Percentiles rank a stretch among this genome's conserved stretches.
These are phyloP conservation scores for Acacia confusa DNA, from an alignment of 306 rosid genomes.

Conservation along the genomic window DNA sequence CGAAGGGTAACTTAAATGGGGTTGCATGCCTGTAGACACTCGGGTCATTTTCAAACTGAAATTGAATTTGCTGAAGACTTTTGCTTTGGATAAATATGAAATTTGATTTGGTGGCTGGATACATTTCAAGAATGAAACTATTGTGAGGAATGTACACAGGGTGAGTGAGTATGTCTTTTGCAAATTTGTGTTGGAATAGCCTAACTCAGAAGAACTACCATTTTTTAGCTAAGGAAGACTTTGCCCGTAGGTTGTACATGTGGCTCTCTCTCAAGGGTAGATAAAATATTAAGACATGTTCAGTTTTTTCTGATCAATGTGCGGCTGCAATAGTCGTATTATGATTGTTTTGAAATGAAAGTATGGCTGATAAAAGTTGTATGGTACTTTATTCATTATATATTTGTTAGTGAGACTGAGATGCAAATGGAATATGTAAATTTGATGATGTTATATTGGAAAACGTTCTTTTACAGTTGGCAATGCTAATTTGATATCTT, in stretches of 20 bases:
- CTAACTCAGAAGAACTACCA: neutral
- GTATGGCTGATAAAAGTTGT: neutral
- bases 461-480: conserved; percentile 7
- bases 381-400: neutral
- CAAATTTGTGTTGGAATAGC: neutral
- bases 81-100: neutral
- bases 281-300: neutral
- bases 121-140: conserved; percentile 2
- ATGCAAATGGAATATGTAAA: conserved; percentile 4
- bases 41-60: neutral
- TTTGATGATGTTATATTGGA: conserved; percentile 1
- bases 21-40: neutral
- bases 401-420: neutral
- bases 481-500: neutral
- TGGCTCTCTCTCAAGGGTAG: neutral
- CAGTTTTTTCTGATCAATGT: neutral
- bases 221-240: neutral
- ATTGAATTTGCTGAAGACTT: conserved; percentile 11
- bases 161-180: neutral
- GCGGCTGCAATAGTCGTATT: neutral
- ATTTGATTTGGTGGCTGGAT: neutral
- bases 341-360: conserved; percentile 3
- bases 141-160: neutral
- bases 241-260: neutral
- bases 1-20: neutral